These are phyloP conservation scores for Danielia oregonensis DNA, from an alignment of 805 yeast species.

Conservation along the genomic window DNA sequence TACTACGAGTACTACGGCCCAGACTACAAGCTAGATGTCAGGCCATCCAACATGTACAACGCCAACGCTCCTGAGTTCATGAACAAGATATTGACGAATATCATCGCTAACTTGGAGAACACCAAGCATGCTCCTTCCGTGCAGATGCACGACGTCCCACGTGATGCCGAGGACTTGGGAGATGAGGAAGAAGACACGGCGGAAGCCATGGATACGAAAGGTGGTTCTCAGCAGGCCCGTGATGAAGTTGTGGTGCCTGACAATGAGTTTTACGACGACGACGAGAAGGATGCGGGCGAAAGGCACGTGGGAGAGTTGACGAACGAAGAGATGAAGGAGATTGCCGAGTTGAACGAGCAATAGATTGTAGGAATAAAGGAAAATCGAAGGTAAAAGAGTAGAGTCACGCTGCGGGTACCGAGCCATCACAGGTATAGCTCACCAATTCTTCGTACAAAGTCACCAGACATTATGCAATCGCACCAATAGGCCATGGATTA, in stretches of 20 bases:
- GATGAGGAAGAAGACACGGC: constrained; percentile 82
- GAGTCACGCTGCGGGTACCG: too few species aligned
- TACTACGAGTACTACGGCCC: constrained; percentile 98
- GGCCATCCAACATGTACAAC: constrained; percentile 95
- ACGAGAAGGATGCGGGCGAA: constrained; percentile 44
- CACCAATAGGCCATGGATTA: too few species aligned
- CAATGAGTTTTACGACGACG: constrained; percentile 75
- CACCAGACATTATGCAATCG: too few species aligned
- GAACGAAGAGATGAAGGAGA: constrained; percentile 36
- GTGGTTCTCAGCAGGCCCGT: constrained; percentile 83
- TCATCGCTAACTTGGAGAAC: constrained; percentile 73
- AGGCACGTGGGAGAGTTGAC: constrained; percentile 30
- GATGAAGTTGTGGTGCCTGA: constrained; percentile 69
- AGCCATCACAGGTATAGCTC: too few species aligned
- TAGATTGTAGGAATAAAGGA: too few species aligned
- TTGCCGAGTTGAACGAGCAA: constrained; percentile 31
- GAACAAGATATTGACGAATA: constrained; percentile 75
- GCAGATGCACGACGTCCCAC: constrained; percentile 85
- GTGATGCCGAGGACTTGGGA: constrained; percentile 81
- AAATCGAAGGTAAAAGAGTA: too few species aligned
- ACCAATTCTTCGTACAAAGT: too few species aligned
- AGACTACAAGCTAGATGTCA: constrained; percentile 88
- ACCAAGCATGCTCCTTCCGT: constrained; percentile 98
- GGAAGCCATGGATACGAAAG: constrained; percentile 80
- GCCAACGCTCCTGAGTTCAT: constrained; percentile 92